A percentile compares a stretch with the other conserved stretches of the same genome.
phyloP scores from a whole-genome alignment of 805 yeast species.

The Alloascoidea africana region DNA sequence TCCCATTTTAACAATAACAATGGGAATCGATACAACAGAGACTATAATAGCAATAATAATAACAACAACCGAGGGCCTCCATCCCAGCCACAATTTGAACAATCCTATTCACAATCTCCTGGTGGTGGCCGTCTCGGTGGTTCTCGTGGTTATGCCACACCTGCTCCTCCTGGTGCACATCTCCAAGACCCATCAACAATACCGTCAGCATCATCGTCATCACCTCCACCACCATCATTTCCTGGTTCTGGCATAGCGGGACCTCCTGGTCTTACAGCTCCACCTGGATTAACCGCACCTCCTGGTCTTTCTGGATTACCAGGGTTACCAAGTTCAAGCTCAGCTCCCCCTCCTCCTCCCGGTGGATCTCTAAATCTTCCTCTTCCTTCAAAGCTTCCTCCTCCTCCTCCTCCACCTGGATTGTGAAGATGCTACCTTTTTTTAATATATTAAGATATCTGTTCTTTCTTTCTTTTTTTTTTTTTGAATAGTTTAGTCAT shows the following conservation, averaged over 20 bases:
- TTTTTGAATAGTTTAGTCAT: not conserved
- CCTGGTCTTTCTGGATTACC: slow-evolving; percentile 7
- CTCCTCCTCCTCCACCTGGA: slow-evolving; percentile 10
- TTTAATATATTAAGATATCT: not conserved
- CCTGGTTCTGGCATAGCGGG: slow-evolving; percentile 5
- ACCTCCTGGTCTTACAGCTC: slow-evolving; percentile 13
- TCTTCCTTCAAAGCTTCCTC: slow-evolving; percentile 4
- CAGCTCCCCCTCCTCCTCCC: slow-evolving; percentile 7
- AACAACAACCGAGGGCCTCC: slow-evolving; percentile 2
- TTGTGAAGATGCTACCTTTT: slow-evolving; percentile 6
- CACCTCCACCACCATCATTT: slow-evolving; percentile 12
- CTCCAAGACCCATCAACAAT: slow-evolving; percentile 15
- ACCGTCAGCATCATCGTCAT: slow-evolving; percentile 8
- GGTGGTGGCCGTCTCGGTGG: slow-evolving; percentile 16
- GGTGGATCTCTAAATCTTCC: slow-evolving; percentile 3
- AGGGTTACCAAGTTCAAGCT: slow-evolving; percentile 7
- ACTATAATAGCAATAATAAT: slow-evolving; percentile 3
- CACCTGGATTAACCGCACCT: slow-evolving; percentile 13
- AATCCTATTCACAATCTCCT: too few species aligned
- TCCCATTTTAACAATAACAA: not conserved
- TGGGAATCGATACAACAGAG: not conserved
- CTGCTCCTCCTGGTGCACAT: slow-evolving; percentile 15
- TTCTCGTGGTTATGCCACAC: slow-evolving; percentile 11
- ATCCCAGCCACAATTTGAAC: slow-evolving; percentile 3
- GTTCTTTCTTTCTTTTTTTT: slow-evolving; percentile 3